These are phyloP conservation scores for Ophioceras dolichostomum DNA, from an alignment of 2,329 filamentous ascomycete genomes.

Conservation along the genomic window DNA sequence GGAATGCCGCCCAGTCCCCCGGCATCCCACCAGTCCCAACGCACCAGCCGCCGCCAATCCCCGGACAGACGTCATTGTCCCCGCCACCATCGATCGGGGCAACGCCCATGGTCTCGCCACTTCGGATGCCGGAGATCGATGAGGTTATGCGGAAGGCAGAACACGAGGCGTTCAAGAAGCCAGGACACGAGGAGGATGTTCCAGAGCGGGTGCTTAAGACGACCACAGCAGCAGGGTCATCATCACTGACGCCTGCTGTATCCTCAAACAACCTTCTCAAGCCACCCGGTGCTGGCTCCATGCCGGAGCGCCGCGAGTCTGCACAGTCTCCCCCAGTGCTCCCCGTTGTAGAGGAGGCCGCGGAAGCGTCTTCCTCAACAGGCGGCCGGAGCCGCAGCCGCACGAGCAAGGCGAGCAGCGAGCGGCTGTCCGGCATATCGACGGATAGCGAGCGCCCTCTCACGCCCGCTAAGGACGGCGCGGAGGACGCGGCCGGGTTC, in stretches of 20 bases:
- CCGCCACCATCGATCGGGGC: too few species aligned
- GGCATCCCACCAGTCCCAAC: slow-evolving; percentile 30
- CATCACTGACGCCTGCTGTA: slow-evolving; percentile 3
- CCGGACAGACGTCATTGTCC: slow-evolving; percentile 11
- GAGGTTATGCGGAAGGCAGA: slow-evolving; percentile 27
- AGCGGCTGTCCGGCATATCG: slow-evolving; percentile 16
- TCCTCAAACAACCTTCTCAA: too few species aligned
- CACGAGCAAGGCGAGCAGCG: slow-evolving; percentile 20
- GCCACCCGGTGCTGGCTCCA: neutral
- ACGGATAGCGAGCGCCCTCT: slow-evolving; percentile 22
- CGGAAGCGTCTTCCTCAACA: slow-evolving; percentile 59
- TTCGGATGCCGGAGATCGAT: slow-evolving; percentile 24
- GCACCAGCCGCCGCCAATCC: slow-evolving; percentile 30
- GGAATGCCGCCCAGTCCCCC: slow-evolving; percentile 11
- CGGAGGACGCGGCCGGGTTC: slow-evolving; percentile 16
- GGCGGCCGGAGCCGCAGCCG: slow-evolving; percentile 41
- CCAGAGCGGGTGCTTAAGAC: slow-evolving; percentile 47
- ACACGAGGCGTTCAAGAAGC: slow-evolving; percentile 19
- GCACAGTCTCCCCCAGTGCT: slow-evolving; percentile 37
- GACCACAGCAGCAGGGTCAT: slow-evolving; percentile 9
- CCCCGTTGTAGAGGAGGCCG: slow-evolving; percentile 84
- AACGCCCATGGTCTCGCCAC: too few species aligned
- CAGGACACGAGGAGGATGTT: slow-evolving; percentile 34
- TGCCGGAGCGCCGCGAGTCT: slow-evolving; percentile 38
- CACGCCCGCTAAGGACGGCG: slow-evolving; percentile 28